phyloP scores from a whole-genome alignment of 2,329 filamentous ascomycete species.

The Cladosporium sp. region DNA sequence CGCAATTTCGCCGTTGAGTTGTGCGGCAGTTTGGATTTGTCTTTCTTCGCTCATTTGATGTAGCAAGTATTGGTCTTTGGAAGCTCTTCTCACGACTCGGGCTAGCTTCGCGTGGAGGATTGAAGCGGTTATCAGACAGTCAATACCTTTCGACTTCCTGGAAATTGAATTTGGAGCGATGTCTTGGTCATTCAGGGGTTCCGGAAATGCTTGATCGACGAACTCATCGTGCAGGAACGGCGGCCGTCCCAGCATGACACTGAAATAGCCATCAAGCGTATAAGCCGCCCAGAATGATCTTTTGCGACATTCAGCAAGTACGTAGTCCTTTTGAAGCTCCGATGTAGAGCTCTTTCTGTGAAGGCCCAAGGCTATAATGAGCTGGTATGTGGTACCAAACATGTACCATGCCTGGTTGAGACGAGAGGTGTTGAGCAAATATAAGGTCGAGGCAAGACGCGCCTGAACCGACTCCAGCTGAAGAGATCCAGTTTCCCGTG shows the following conservation, averaged over 20 bases:
- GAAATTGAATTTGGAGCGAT: slow-evolving; percentile 13
- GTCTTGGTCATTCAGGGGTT: slow-evolving; percentile 28
- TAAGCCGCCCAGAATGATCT: slow-evolving; percentile 36
- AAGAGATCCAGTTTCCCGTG: slow-evolving; percentile 22
- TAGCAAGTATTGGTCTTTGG: slow-evolving; percentile 25
- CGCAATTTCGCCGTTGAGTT: slow-evolving; percentile 39
- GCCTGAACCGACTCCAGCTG: slow-evolving; percentile 37
- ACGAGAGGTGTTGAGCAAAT: slow-evolving; percentile 34
- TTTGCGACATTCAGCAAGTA: slow-evolving; percentile 31
- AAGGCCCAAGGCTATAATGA: slow-evolving; percentile 34
- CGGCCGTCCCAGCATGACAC: slow-evolving; percentile 35
- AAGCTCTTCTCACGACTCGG: slow-evolving; percentile 26
- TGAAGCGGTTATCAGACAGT: slow-evolving; percentile 30
- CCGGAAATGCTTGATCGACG: slow-evolving; percentile 27
- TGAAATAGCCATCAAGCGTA: slow-evolving; percentile 38
- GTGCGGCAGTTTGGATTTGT: slow-evolving; percentile 30
- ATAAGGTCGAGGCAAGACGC: slow-evolving; percentile 36
- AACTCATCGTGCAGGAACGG: slow-evolving; percentile 33
- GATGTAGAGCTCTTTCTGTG: slow-evolving; percentile 21
- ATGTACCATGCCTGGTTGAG: slow-evolving; percentile 36
- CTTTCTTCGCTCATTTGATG: slow-evolving; percentile 17
- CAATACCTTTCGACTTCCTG: slow-evolving; percentile 26
- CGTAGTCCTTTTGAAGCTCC: slow-evolving; percentile 20
- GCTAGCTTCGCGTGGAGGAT: slow-evolving; percentile 28
- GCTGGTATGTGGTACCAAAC: slow-evolving; percentile 34